Evolutionary conservation across 2,329 filamentous ascomycete species (phyloP).

Genomic region (Hypoxylon sp.): DNA sequence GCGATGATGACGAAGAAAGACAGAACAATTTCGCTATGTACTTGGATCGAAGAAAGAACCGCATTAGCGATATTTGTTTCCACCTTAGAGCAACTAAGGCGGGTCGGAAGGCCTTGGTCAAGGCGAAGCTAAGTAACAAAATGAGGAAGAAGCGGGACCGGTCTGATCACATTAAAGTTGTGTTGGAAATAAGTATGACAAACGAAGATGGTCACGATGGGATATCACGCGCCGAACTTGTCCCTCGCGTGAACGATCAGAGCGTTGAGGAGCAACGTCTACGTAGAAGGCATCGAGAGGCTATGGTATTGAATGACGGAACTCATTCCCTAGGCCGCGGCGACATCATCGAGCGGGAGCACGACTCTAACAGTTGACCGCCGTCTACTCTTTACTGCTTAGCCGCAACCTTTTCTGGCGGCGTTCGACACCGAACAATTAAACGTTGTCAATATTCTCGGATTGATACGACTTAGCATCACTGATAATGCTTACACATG

Average conservation of each 20-base stretch:
- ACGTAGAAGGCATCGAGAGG: conserved; percentile 83
- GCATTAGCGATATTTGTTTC: conserved; percentile 67
- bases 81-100: conserved; percentile 64
- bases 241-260: conserved; percentile 64
- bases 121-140: conserved; percentile 63
- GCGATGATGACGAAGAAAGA: conserved; percentile 65
- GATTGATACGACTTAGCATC: not conserved
- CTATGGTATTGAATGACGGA: conserved; percentile 93
- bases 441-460: not conserved
- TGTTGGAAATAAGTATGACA: conserved; percentile 56
- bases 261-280: conserved; percentile 79
- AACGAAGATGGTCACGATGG: conserved; percentile 52
- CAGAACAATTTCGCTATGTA: conserved; percentile 69
- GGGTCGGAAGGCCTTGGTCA: conserved; percentile 68
- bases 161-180: conserved; percentile 55
- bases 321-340: conserved; percentile 78
- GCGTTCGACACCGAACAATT: not conserved
- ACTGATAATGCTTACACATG: conserved; percentile 2
- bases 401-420: not conserved
- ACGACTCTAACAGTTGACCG: conserved; percentile 58
- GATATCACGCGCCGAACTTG: conserved; percentile 53
- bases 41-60: conserved; percentile 65
- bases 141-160: conserved; percentile 48
- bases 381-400: conserved; percentile 4
- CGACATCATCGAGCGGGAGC: conserved; percentile 82